These are phyloP conservation scores for Russula virescens DNA, from an alignment of 768 basidiomycete species.

Conservation along the genomic window DNA sequence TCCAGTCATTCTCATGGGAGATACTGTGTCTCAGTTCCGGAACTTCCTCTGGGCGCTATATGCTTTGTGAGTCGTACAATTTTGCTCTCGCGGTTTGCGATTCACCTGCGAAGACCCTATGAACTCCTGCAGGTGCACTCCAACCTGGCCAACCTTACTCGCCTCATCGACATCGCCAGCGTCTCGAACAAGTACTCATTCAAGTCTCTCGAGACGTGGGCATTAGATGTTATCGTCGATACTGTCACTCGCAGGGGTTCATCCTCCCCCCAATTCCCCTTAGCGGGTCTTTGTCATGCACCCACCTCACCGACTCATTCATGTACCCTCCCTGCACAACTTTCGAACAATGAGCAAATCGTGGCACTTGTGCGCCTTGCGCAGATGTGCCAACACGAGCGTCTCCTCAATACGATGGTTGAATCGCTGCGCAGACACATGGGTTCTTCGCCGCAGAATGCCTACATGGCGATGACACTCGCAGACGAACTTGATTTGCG, in stretches of 20 bases:
- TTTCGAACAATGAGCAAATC: slow-evolving; percentile 23
- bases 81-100: not conserved
- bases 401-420: slow-evolving; percentile 56
- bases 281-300: slow-evolving; percentile 26
- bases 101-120: slow-evolving; percentile 43
- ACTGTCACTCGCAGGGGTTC: slow-evolving; percentile 55
- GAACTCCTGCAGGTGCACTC: slow-evolving; percentile 49
- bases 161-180: slow-evolving; percentile 56
- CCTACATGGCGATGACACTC: slow-evolving; percentile 66
- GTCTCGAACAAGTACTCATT: slow-evolving; percentile 71
- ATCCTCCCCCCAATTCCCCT: slow-evolving; percentile 41
- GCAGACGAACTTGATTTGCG: slow-evolving; percentile 64
- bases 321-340: slow-evolving; percentile 13
- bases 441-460: slow-evolving; percentile 56
- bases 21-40: slow-evolving; percentile 59
- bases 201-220: slow-evolving; percentile 69
- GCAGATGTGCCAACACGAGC: slow-evolving; percentile 58
- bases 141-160: slow-evolving; percentile 44
- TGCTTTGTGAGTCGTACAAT: slow-evolving; percentile 47
- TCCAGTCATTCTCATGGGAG: slow-evolving; percentile 58
- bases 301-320: slow-evolving; percentile 29
- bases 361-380: slow-evolving; percentile 51
- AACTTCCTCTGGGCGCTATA: slow-evolving; percentile 76
- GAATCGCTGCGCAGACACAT: slow-evolving; percentile 54
- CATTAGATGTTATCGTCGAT: slow-evolving; percentile 65